Conservation (phyloP, 2,329 filamentous ascomycete species). For the Immersiporthe knoxdaviesiana region DNA sequence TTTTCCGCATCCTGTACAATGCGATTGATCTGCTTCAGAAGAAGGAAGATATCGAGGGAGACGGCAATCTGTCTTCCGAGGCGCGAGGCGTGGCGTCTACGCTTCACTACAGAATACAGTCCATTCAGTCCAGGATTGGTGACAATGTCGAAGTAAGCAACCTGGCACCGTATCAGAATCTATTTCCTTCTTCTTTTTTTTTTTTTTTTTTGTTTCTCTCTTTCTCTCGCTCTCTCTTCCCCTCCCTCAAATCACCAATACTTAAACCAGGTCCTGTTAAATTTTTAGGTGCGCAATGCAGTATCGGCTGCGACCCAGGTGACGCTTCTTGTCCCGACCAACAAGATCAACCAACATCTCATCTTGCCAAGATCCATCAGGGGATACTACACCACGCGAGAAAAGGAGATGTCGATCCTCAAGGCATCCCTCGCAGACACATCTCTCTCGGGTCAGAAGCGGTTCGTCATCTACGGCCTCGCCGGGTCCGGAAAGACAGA, state of each 20-base stretch:
- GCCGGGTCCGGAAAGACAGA: slow-evolving; percentile 39
- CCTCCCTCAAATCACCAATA: too few species aligned
- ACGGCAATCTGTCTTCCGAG: neutral
- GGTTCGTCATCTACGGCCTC: slow-evolving; percentile 35
- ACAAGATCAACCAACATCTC: slow-evolving; percentile 4
- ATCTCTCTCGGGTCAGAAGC: slow-evolving; percentile 25
- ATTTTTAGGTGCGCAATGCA: neutral
- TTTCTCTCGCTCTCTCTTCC: too few species aligned
- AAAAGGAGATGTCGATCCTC: slow-evolving; percentile 21
- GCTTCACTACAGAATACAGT: neutral
- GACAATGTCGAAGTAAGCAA: slow-evolving; percentile 2
- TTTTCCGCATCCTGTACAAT: neutral
- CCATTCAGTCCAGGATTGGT: neutral
- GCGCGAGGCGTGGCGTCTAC: neutral
- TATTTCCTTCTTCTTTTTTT: too few species aligned
- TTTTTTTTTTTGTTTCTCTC: too few species aligned
- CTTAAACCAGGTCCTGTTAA: neutral
- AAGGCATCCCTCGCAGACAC: slow-evolving; percentile 12
- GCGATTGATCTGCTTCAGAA: neutral
- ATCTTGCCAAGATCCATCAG: slow-evolving; percentile 12
- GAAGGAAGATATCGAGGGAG: neutral
- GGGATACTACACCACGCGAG: slow-evolving; percentile 23
- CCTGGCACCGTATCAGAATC: too few species aligned
- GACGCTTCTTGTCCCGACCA: neutral
- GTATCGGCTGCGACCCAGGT: slow-evolving; percentile 1